A percentile compares a stretch with the other conserved stretches of the same genome.
phyloP scores from a whole-genome alignment of 192 early-diverging fungal genomes.

The Pilobolus umbonatus region DNA sequence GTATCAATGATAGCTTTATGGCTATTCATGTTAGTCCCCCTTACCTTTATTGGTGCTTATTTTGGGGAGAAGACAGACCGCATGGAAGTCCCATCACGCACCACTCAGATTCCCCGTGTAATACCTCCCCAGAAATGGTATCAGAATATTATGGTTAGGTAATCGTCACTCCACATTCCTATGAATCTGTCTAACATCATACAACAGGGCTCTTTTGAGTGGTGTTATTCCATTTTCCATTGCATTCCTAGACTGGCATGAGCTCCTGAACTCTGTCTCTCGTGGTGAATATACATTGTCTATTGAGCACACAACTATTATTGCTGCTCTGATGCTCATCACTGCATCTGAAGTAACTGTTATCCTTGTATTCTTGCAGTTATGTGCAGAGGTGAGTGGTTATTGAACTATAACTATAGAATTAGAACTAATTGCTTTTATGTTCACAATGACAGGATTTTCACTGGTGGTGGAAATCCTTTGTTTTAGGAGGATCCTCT shows the following conservation, averaged over 20 bases:
- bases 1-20: conserved; percentile 74
- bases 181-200: not conserved
- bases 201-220: conserved; percentile 33
- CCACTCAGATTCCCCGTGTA: conserved; percentile 89
- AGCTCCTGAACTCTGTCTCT: conserved; percentile 57
- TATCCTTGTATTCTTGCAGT: conserved; percentile 63
- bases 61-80: conserved; percentile 48
- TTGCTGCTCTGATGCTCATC: conserved; percentile 53
- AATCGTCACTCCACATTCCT: not conserved
- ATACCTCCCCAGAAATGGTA: conserved; percentile 81
- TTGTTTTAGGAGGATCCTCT: conserved; percentile 57
- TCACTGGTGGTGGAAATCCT: conserved; percentile 92
- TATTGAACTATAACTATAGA: not conserved
- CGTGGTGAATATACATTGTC: not conserved
- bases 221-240: conserved; percentile 59
- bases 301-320: conserved; percentile 55
- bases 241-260: conserved; percentile 70
- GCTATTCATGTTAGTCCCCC: conserved; percentile 73
- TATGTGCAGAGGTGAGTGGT: conserved; percentile 46
- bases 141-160: conserved; percentile 49
- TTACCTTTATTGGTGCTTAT: conserved; percentile 82
- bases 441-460: too few species aligned
- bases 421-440: conserved; percentile 23
- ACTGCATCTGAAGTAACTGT: conserved; percentile 60
- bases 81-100: conserved; percentile 80